A percentile compares a stretch with the other conserved stretches of the same genome.
These are phyloP conservation scores for Jamesozyma hellenica DNA, from an alignment of 805 yeast genomes.

Conservation along the genomic window DNA sequence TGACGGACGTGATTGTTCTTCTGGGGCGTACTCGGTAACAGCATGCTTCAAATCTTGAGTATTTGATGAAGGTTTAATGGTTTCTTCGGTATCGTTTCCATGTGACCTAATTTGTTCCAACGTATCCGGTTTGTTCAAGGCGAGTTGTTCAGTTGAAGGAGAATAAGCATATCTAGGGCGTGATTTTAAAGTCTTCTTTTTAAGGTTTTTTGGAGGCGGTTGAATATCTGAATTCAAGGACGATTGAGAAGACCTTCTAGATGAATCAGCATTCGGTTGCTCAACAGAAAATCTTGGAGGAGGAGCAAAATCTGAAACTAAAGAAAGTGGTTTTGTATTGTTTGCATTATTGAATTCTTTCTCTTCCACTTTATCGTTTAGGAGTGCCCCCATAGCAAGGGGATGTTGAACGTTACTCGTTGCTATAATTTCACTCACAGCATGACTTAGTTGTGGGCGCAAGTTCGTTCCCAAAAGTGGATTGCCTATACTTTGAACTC, in stretches of 20 bases:
- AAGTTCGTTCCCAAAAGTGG: neutral
- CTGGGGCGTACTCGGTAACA: too few species aligned
- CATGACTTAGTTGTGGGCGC: neutral
- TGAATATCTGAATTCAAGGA: constrained; percentile 11
- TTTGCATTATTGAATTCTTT: neutral
- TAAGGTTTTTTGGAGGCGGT: constrained; percentile 13
- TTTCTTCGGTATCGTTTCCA: neutral
- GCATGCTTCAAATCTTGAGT: too few species aligned
- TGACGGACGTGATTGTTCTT: too few species aligned
- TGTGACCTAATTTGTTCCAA: neutral
- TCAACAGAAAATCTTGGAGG: constrained; percentile 1
- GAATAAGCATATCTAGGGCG: neutral
- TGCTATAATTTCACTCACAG: constrained; percentile 1
- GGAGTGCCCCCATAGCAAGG: neutral
- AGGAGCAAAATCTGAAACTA: constrained; percentile 1
- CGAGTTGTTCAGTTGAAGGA: neutral
- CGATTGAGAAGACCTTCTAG: constrained; percentile 10
- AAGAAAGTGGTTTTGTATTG: neutral
- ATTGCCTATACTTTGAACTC: constrained; percentile 3
- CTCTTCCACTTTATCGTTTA: too few species aligned
- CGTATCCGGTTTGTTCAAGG: neutral
- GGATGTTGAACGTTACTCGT: neutral
- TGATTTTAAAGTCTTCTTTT: neutral
- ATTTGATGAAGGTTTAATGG: neutral
- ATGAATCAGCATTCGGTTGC: constrained; percentile 8